A percentile compares a stretch with the other conserved stretches of the same genome.
These are phyloP conservation scores for Fusarium verrucosum DNA, from an alignment of 2,329 filamentous ascomycete genomes.

Conservation along the genomic window DNA sequence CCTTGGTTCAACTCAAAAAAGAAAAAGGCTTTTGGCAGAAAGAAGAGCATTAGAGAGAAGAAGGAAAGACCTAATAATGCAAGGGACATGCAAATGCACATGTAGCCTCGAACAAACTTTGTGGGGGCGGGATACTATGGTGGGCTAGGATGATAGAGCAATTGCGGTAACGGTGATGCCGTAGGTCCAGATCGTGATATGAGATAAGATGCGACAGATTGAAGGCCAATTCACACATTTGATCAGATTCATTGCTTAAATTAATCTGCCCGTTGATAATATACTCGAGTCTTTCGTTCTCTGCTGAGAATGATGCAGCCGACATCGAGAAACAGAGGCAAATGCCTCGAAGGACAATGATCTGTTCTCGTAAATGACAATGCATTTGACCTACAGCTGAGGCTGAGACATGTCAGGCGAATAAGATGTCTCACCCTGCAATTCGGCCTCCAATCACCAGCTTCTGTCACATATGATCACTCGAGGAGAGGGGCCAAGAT, in stretches of 20 bases:
- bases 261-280: no score
- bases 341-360: not conserved
- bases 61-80: slow-evolving; percentile 19
- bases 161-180: not conserved
- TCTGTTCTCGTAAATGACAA: not conserved
- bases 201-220: not conserved
- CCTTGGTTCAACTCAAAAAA: slow-evolving; percentile 1
- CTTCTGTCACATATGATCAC: slow-evolving; percentile 9
- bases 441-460: slow-evolving; percentile 16
- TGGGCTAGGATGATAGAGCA: not conserved
- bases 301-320: not conserved
- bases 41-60: not conserved
- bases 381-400: slow-evolving; percentile 9
- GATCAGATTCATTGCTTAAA: no score
- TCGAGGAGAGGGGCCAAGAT: not conserved
- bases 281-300: no score
- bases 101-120: slow-evolving; percentile 20
- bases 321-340: not conserved
- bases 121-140: not conserved
- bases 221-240: not conserved
- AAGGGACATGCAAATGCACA: slow-evolving; percentile 25
- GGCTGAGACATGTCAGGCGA: slow-evolving; percentile 28
- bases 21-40: not conserved
- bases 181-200: not conserved
- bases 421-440: slow-evolving; percentile 14